A percentile compares a stretch with the other conserved stretches of the same genome.
Conservation (phyloP, 108 stramenopile genomes). For the Skeletonema costatum region DNA sequence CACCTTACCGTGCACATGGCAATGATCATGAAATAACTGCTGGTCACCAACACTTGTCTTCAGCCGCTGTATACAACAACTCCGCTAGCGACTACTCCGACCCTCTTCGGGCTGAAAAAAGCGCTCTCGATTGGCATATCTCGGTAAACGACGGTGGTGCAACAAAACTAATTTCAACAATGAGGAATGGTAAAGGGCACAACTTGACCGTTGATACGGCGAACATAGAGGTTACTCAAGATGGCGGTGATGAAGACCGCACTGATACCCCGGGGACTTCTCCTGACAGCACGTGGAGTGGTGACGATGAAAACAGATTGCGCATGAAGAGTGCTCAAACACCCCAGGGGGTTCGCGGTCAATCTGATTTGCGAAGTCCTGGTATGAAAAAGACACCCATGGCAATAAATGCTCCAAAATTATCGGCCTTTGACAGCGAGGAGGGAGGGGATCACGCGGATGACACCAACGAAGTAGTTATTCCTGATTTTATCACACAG, state of each 20-base stretch:
- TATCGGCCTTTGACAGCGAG: not conserved
- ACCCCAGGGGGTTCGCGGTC: constrained; percentile 50
- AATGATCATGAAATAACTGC: not conserved
- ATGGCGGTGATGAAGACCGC: not conserved
- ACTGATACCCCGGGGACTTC: not conserved
- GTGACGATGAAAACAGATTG: not conserved
- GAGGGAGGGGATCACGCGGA: constrained; percentile 18
- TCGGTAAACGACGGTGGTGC: not conserved
- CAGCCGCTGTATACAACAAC: not conserved
- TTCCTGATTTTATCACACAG: constrained; percentile 90
- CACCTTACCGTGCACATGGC: too few species aligned
- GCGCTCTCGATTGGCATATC: not conserved
- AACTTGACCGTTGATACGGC: constrained; percentile 2
- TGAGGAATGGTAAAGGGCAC: not conserved
- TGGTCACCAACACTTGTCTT: not conserved
- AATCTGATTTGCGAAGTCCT: constrained; percentile 74
- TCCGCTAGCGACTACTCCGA: not conserved
- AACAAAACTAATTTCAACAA: not conserved
- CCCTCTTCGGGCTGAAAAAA: constrained; percentile 3
- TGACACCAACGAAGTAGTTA: constrained; percentile 26
- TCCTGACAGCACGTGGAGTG: not conserved
- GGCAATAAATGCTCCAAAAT: constrained; percentile 20
- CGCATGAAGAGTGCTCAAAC: not conserved
- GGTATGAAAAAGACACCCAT: constrained; percentile 72
- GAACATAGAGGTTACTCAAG: not conserved